phyloP scores from a whole-genome alignment of 2,329 filamentous ascomycete species.

The Hypoxylon sp. region DNA sequence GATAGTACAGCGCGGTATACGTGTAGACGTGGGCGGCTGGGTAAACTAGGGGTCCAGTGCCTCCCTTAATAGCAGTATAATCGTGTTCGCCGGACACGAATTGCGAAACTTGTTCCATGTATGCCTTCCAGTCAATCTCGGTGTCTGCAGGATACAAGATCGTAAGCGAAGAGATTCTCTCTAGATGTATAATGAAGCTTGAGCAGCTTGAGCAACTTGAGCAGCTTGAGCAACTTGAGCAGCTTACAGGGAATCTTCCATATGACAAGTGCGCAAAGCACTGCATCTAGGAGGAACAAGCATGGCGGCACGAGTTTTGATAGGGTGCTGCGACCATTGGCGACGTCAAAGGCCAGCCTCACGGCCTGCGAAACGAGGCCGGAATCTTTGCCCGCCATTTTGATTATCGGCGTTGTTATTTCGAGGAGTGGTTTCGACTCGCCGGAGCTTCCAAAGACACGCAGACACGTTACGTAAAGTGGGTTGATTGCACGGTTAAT shows the following conservation, averaged over 20 bases:
- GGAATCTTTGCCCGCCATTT: slow-evolving; percentile 46
- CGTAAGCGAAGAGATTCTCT: slow-evolving; percentile 1
- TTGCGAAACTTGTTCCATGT: slow-evolving; percentile 92
- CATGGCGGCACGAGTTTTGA: slow-evolving; percentile 67
- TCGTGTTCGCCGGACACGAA: slow-evolving; percentile 88
- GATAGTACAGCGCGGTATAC: slow-evolving; percentile 81
- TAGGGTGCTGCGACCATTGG: slow-evolving; percentile 63
- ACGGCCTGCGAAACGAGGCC: slow-evolving; percentile 48
- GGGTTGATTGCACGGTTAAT: slow-evolving; percentile 5
- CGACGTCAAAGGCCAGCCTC: slow-evolving; percentile 58
- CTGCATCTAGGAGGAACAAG: slow-evolving; percentile 77
- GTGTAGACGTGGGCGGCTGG: slow-evolving; percentile 94
- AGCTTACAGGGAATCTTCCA: slow-evolving; percentile 85
- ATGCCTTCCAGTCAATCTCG: slow-evolving; percentile 97
- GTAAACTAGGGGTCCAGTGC: slow-evolving; percentile 94
- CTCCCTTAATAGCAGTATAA: slow-evolving; percentile 86
- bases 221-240: no score
- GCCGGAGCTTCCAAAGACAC: slow-evolving; percentile 26
- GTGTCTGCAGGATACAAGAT: slow-evolving; percentile 71
- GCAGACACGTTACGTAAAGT: slow-evolving; percentile 34
- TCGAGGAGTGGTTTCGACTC: slow-evolving; percentile 10
- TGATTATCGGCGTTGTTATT: slow-evolving; percentile 21
- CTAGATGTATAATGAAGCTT: not conserved
- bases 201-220: no score
- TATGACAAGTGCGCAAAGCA: slow-evolving; percentile 80